Evolutionary conservation across 2,329 filamentous ascomycete species (phyloP).

Genomic region (Cordyceps pruinosa): DNA sequence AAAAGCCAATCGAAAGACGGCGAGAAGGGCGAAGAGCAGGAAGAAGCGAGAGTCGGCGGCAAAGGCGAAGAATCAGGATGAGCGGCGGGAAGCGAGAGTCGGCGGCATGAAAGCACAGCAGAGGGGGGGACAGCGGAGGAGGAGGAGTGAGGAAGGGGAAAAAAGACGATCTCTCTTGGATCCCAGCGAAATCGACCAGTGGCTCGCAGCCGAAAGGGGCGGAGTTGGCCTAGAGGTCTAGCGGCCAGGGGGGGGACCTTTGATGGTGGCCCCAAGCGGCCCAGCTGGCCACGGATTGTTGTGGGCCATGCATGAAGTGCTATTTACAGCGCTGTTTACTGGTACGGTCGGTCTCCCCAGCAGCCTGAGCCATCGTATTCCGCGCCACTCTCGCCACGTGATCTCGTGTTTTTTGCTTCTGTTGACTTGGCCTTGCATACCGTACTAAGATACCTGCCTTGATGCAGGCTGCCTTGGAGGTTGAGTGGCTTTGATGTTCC

Average conservation of each 20-base stretch:
- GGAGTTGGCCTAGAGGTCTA: not conserved
- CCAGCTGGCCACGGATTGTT: not conserved
- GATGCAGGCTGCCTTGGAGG: too few species aligned
- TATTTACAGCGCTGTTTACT: not conserved
- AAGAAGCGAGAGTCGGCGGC: slow-evolving; percentile 2
- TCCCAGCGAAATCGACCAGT: not conserved
- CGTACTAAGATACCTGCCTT: too few species aligned
- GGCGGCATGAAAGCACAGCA: not conserved
- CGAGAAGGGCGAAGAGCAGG: not conserved
- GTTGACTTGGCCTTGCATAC: not conserved
- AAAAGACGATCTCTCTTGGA: not conserved
- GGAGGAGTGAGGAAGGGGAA: not conserved
- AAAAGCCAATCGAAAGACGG: not conserved
- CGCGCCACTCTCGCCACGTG: slow-evolving; percentile 8
- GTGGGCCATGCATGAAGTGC: not conserved
- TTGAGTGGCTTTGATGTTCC: not conserved
- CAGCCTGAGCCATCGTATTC: slow-evolving; percentile 1
- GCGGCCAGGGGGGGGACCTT: not conserved
- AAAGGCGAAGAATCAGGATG: not conserved
- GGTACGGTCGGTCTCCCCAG: not conserved
- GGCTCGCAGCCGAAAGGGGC: not conserved
- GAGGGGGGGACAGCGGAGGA: not conserved
- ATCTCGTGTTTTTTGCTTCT: slow-evolving; percentile 13
- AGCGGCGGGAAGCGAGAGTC: slow-evolving; percentile 1
- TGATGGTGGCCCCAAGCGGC: not conserved